Conservation (phyloP, 129 eudicot genomes). For the Artemisia tridentata region DNA sequence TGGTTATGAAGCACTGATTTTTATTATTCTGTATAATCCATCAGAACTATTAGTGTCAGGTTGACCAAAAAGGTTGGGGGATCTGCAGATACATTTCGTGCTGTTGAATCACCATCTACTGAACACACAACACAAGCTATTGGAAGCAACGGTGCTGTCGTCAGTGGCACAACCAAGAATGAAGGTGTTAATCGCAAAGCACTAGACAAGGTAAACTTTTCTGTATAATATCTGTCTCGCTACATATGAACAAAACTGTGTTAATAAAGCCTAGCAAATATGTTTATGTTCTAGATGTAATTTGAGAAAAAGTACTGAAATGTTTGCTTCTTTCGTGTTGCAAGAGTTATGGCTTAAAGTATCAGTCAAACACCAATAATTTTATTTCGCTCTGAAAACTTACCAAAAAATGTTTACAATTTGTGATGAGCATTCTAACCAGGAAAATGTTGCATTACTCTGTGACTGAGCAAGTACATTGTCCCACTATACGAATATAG, state of each 20-base stretch:
- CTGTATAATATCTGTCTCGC: not conserved
- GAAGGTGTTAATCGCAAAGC: conserved; percentile 90
- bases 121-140: conserved; percentile 35
- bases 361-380: not conserved
- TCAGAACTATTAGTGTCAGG: conserved; percentile 33
- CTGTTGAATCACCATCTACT: conserved; percentile 32
- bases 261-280: not conserved
- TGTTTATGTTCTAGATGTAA: not conserved
- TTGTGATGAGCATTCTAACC: too few relatives aligned
- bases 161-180: conserved; percentile 46
- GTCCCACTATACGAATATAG: not conserved
- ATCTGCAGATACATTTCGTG: conserved; percentile 30
- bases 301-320: not conserved
- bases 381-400: not conserved
- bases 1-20: conserved; percentile 10
- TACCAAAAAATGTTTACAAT: not conserved
- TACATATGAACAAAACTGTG: conserved; percentile 3
- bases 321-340: not conserved
- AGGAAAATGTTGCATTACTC: not conserved
- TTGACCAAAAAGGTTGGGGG: conserved; percentile 32
- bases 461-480: not conserved
- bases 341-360: not conserved
- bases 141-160: conserved; percentile 35
- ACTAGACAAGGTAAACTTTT: conserved; percentile 73
- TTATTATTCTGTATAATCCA: conserved; percentile 1